Evolutionary conservation across 2,329 filamentous ascomycete species (phyloP).

Genomic region (Orbilia brochopaga): DNA sequence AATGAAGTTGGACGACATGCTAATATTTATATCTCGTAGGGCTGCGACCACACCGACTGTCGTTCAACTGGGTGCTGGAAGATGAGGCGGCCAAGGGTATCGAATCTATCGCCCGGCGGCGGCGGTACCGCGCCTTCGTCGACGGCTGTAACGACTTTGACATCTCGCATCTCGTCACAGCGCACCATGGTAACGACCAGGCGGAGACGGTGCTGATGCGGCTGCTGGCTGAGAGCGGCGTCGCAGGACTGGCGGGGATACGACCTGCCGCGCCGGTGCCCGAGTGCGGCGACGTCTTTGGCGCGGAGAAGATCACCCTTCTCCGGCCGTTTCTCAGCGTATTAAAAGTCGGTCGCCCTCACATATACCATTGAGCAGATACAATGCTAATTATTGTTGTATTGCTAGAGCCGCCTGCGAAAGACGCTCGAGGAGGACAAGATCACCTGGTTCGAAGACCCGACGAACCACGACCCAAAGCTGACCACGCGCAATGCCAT

Average conservation of each 20-base stretch:
- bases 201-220: slow-evolving; percentile 88
- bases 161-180: slow-evolving; percentile 57
- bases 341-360: slow-evolving; percentile 51
- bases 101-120: slow-evolving; percentile 12
- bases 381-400: no score
- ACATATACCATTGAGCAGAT: slow-evolving; percentile 45
- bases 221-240: slow-evolving; percentile 69
- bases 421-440: slow-evolving; percentile 73
- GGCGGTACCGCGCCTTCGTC: slow-evolving; percentile 25
- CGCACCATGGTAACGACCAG: slow-evolving; percentile 88
- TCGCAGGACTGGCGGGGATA: slow-evolving; percentile 77
- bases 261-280: slow-evolving; percentile 72
- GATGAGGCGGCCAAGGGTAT: background rate
- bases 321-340: slow-evolving; percentile 49
- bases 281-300: slow-evolving; percentile 77
- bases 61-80: background rate
- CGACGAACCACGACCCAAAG: slow-evolving; percentile 77
- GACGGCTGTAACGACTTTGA: slow-evolving; percentile 10
- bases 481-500: slow-evolving; percentile 82
- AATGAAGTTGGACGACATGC: no score
- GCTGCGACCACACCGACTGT: background rate
- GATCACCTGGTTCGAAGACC: slow-evolving; percentile 81
- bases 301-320: slow-evolving; percentile 64
- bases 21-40: slow-evolving; percentile 7
- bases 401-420: slow-evolving; percentile 74